These are phyloP conservation scores for Alternaria infectoria DNA, from an alignment of 2,329 filamentous ascomycete genomes.

Conservation along the genomic window DNA sequence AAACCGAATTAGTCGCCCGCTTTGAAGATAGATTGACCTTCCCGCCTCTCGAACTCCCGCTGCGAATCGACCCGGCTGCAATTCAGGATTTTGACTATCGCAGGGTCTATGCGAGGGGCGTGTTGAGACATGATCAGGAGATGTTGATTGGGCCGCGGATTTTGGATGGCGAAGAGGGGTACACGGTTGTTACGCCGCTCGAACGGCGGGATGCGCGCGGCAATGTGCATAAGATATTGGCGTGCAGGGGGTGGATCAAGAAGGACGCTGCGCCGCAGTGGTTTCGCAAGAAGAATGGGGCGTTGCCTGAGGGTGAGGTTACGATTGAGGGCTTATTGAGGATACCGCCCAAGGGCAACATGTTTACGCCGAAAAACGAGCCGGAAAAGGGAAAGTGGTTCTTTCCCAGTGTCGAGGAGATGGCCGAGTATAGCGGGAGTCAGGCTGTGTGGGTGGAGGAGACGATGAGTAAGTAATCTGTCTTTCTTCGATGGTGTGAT, in stretches of 20 bases:
- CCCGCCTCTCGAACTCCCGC: slow-evolving; percentile 83
- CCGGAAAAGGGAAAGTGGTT: slow-evolving; percentile 88
- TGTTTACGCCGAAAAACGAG: slow-evolving; percentile 91
- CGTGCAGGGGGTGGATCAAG: slow-evolving; percentile 91
- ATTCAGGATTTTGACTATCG: slow-evolving; percentile 92
- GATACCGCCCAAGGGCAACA: slow-evolving; percentile 95
- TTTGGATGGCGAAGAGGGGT: slow-evolving; percentile 88
- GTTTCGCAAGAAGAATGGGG: slow-evolving; percentile 60
- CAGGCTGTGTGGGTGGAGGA: slow-evolving; percentile 95
- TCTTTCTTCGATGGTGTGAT: slow-evolving; percentile 8
- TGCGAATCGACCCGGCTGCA: slow-evolving; percentile 79
- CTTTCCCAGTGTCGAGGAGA: slow-evolving; percentile 91
- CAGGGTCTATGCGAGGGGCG: slow-evolving; percentile 76
- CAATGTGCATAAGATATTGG: slow-evolving; percentile 69
- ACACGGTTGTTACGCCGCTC: slow-evolving; percentile 87
- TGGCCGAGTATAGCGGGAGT: slow-evolving; percentile 81
- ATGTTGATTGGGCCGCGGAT: slow-evolving; percentile 95
- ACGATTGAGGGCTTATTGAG: slow-evolving; percentile 83
- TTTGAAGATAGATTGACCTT: slow-evolving; percentile 91
- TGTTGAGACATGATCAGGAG: slow-evolving; percentile 84
- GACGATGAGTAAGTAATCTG: slow-evolving; percentile 74
- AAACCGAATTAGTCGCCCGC: slow-evolving; percentile 87
- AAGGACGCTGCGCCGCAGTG: slow-evolving; percentile 73
- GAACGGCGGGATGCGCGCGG: slow-evolving; percentile 67
- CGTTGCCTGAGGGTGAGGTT: slow-evolving; percentile 73